These are phyloP conservation scores for Globisporangium paroecandrum DNA, from an alignment of 352 stramenopile species.

Conservation along the genomic window DNA sequence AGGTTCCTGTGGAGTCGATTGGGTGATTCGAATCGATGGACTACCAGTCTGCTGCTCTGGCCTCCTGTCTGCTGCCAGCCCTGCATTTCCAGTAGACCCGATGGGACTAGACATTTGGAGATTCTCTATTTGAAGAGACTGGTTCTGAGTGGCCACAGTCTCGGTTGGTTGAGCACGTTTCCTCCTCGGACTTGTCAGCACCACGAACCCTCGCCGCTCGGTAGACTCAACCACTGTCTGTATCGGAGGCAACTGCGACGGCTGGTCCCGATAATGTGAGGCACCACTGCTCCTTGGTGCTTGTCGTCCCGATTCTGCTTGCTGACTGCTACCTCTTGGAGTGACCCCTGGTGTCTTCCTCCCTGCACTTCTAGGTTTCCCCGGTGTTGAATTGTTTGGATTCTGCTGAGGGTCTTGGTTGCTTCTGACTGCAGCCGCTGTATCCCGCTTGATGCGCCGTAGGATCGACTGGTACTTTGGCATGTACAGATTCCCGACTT, in stretches of 20 bases:
- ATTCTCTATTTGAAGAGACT: background rate
- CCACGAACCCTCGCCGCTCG: background rate
- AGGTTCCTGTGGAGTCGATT: background rate
- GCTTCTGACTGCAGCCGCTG: background rate
- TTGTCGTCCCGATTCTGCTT: background rate
- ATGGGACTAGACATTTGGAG: background rate
- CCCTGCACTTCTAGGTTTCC: background rate
- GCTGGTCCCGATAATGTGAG: background rate
- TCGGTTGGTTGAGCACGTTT: background rate
- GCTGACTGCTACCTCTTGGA: background rate
- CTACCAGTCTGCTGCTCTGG: background rate
- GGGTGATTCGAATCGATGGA: background rate
- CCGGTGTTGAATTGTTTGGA: background rate
- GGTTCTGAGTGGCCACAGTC: background rate
- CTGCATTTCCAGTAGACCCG: background rate
- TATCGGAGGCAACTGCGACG: background rate
- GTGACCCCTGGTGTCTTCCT: background rate
- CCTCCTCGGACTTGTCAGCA: background rate
- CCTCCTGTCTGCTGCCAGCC: background rate
- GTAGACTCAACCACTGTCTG: slow-evolving; percentile 3
- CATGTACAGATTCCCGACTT: slow-evolving; percentile 61
- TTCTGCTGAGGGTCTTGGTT: background rate
- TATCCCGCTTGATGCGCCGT: slow-evolving; percentile 26
- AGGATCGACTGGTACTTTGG: slow-evolving; percentile 60
- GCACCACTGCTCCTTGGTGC: background rate